Evolutionary conservation across 495 filamentous ascomycete species (phyloP).

Genomic region (Symbiotaphrina buchneri): DNA sequence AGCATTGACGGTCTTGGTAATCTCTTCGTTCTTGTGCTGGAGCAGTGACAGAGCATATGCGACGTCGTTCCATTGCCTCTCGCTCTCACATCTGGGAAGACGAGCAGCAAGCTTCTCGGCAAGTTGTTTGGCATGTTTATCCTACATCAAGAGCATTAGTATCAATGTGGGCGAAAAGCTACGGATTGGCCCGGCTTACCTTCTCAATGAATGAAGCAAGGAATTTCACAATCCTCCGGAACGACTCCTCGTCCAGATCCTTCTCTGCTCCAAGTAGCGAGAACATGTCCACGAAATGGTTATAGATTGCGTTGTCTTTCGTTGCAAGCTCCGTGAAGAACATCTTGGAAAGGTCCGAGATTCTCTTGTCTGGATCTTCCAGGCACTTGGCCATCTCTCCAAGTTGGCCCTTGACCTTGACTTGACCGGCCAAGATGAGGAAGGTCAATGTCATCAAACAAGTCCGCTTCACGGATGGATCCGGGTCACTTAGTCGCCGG

Average conservation of each 20-base stretch:
- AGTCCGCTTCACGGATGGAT: slow-evolving; percentile 81
- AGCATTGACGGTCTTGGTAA: slow-evolving; percentile 55
- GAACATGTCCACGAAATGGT: slow-evolving; percentile 99
- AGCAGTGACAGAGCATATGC: slow-evolving; percentile 73
- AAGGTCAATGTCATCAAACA: slow-evolving; percentile 98
- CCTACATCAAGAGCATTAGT: slow-evolving; percentile 23
- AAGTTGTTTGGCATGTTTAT: slow-evolving; percentile 94
- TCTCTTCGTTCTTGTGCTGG: slow-evolving; percentile 96
- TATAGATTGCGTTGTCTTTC: slow-evolving; percentile 98
- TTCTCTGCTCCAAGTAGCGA: slow-evolving; percentile 66
- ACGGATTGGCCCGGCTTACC: slow-evolving; percentile 22
- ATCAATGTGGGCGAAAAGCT: slow-evolving; percentile 5
- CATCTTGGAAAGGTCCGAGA: slow-evolving; percentile 85
- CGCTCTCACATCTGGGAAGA: slow-evolving; percentile 66
- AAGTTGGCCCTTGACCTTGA: slow-evolving; percentile 99
- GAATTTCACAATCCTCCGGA: slow-evolving; percentile 77
- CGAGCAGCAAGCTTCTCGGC: slow-evolving; percentile 82
- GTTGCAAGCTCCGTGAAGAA: slow-evolving; percentile 95
- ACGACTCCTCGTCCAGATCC: slow-evolving; percentile 58
- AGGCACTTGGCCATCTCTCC: slow-evolving; percentile 99
- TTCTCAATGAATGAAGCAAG: slow-evolving; percentile 91
- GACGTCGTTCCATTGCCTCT: slow-evolving; percentile 94
- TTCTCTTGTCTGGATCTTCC: slow-evolving; percentile 82
- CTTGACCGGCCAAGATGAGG: slow-evolving; percentile 87
- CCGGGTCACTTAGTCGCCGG: slow-evolving; percentile 68